Base-by-base conservation (phyloP, 495 filamentous ascomycete genomes). In the Penicillium cosmopolitanum region DNA sequence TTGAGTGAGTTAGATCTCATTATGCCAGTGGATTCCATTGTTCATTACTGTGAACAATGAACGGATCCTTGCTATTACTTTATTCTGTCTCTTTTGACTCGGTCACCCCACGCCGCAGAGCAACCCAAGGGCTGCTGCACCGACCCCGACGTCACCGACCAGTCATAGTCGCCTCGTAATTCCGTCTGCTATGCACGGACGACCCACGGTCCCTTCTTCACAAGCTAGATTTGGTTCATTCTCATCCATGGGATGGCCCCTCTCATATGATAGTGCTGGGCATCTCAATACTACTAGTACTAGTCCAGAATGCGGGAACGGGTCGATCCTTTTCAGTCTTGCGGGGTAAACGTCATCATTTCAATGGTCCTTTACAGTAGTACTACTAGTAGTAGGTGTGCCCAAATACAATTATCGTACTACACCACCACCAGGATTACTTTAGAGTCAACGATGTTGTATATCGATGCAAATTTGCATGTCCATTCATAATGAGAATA, bases 121-220 rank as follows among this genome's bases (percentile, higher is more conserved):
- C 43, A 46, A 28, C 46, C 46, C n/a, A n/a, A 48, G 21, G 21
- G 19, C 21, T 5, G 46, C 46, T 25, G 19, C 46, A 28, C 21
- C 9, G n/a, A n/a, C 21, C 11, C 60, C 67, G 65, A 73, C 70
- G 70, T 73, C 70, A 73, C 64, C 62, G 56, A 51, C 59, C 53
- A 58, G 62, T 73, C 70, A 73, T 71, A 21, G 33, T 51, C 55
- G 53, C 42, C 44, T 47, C 31, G 19, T 36, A 19, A 25, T 47
- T 64, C 55, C 36, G 51, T 19, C 21, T 55, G n/a, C 33, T 52
- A 33, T 21, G 34, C 21, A 25, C 36, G 19, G 13, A 7, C 40
- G 25, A 57, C 44, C 65, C 54, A 62, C 23, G 58, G 56, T 36
- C 35, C 48, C 25, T 25, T 42, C 50, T 53, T 47, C 47, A 25